Evolutionary conservation across 2,329 filamentous ascomycete genomes (phyloP), one percentile per base, ranked within the genome.

Genomic region (Fusarium penzigii): DNA sequence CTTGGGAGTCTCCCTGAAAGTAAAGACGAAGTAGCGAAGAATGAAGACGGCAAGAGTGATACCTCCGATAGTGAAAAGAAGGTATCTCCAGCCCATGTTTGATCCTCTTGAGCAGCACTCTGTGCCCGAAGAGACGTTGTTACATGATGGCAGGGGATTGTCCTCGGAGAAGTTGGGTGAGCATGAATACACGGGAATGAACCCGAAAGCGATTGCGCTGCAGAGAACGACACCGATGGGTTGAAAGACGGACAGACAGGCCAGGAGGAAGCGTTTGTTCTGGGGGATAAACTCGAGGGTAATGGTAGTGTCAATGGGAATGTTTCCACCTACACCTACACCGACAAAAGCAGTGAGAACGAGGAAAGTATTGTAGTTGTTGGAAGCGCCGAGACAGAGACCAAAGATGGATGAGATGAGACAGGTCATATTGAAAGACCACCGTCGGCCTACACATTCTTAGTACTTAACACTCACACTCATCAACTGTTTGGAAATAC

Each of bases 351-450:
- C 78, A 2, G 79, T 81, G 9, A 83, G 64, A 13, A 79, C 74
- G 17, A 83, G 71, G 44, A 84, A 79, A 3, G 74, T 75, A 14
- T 62, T 73, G 67, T 82, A 83, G 11, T 67, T 74, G 49, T 77
- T 72, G 9, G 78, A 76, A 2, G 73, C 75, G 13, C 76, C 81
- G 2, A 83, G 71, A 17, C 74, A 76, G 0, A 83, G 65, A 9
- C 81, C 80, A 53, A 84, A 84, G 3, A 79, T 63, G 9, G 77
- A 77, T 1, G 78, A 71, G 48, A 83, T 72, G n/a, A 84, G 70
- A 43, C 80, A 80, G 0, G 81, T 84, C 38, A 82, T 58, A 61
- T 84, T 84, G 68, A 84, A 84, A 0, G 80, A 80, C 76, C 78
- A 82, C 49, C 74, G 72, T 29, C 81, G 75, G 47, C 72, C 73